Conservation (phyloP, 345 rosid genomes). For the Firmiana major region DNA sequence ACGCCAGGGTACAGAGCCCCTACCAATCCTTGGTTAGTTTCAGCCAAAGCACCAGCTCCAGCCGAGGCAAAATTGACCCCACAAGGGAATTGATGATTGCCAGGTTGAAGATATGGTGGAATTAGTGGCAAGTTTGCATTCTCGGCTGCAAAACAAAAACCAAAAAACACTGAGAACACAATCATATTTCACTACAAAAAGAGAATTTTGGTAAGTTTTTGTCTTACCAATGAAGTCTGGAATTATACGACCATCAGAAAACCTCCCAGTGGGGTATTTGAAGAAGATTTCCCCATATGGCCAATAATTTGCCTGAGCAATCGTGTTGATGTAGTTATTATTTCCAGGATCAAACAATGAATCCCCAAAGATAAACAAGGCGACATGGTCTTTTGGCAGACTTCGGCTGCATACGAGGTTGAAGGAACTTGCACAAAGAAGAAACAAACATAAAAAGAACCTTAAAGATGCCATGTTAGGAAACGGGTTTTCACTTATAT, state of each 20-base stretch:
- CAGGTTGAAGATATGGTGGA: slow-evolving; percentile 40
- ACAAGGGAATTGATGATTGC: not conserved
- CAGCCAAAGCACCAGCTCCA: slow-evolving; percentile 29
- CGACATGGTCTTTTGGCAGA: not conserved
- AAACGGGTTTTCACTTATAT: not conserved
- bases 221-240: slow-evolving; percentile 29
- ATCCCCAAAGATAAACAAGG: not conserved
- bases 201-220: not conserved
- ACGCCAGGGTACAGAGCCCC: not conserved
- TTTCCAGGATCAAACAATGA: slow-evolving; percentile 6
- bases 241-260: slow-evolving; percentile 8
- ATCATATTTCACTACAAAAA: not conserved
- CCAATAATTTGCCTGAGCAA: slow-evolving; percentile 5
- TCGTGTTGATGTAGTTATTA: slow-evolving; percentile 7
- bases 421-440: not conserved
- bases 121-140: slow-evolving; percentile 36
- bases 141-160: slow-evolving; percentile 34
- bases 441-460: not conserved
- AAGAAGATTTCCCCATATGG: slow-evolving; percentile 8
- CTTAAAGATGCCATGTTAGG: slow-evolving; percentile 1
- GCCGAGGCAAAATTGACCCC: slow-evolving; percentile 37
- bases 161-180: slow-evolving; percentile 6
- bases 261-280: not conserved
- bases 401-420: not conserved
- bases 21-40: slow-evolving; percentile 29